Conservation (phyloP, 164 flowering plant genomes). For the Macadamia integrifolia region DNA sequence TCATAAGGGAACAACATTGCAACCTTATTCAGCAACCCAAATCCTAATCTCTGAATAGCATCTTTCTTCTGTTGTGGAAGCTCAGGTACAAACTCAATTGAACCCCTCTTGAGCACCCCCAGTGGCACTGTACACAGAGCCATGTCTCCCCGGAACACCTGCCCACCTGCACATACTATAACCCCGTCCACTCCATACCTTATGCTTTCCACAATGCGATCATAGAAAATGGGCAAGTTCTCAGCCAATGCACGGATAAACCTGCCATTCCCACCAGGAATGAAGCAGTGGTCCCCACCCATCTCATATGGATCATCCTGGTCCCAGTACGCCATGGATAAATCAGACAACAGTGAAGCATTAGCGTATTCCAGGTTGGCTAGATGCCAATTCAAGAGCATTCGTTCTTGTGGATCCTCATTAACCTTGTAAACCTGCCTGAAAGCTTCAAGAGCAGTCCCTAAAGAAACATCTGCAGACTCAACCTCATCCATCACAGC, state of each 20-base stretch:
- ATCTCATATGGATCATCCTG: slow-evolving; percentile 99
- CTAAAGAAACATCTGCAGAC: slow-evolving; percentile 73
- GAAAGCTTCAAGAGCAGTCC: slow-evolving; percentile 82
- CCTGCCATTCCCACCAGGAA: slow-evolving; percentile 93
- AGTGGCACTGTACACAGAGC: slow-evolving; percentile 88
- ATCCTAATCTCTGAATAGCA: slow-evolving; percentile 85
- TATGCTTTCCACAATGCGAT: slow-evolving; percentile 54
- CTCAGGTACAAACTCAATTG: slow-evolving; percentile 75
- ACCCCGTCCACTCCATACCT: slow-evolving; percentile 84
- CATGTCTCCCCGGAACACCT: slow-evolving; percentile 79
- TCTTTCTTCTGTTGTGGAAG: slow-evolving; percentile 79
- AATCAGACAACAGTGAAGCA: slow-evolving; percentile 70
- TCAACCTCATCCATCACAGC: slow-evolving; percentile 75
- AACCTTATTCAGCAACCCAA: slow-evolving; percentile 91
- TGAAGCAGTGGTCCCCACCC: slow-evolving; percentile 99
- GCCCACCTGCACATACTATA: slow-evolving; percentile 63
- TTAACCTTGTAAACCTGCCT: slow-evolving; percentile 63
- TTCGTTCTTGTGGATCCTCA: slow-evolving; percentile 60
- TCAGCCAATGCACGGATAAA: slow-evolving; percentile 73
- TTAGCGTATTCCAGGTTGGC: slow-evolving; percentile 96
- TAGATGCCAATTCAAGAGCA: slow-evolving; percentile 94
- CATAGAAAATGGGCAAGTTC: slow-evolving; percentile 75
- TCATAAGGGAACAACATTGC: slow-evolving; percentile 86
- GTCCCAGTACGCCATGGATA: slow-evolving; percentile 96
- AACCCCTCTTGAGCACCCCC: slow-evolving; percentile 86